Base-by-base conservation (phyloP, 1,284 basidiomycete genomes). In the Mycena citricolor region DNA sequence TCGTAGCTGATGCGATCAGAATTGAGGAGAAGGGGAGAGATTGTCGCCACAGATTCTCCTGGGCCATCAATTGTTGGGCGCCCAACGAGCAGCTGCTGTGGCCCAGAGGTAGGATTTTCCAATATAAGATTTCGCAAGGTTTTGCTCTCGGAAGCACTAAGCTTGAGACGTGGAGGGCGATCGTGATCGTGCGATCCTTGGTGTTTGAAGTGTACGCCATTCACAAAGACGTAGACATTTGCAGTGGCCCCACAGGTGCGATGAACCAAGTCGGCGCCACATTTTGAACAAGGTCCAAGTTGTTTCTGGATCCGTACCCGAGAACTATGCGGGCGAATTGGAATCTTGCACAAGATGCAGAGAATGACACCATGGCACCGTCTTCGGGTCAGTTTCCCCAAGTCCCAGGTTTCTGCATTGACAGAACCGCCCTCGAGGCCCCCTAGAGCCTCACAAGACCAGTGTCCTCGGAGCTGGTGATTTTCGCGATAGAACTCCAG, bases 11-110 rank as follows among this genome's bases (percentile, higher is more conserved):
- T 55, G 8, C 58, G 46, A 26, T 59, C 49, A 0, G 45, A 34
- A 42, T 65, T 63, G n/a, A 57, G 33, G 11, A 55, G 42, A 1
- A 58, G 42, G 17, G 53, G 25, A 4, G 57, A 57, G 11, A 64
- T 61, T 20, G 58, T 54, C 0, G 57, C 56, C 1, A 57, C 57
- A 1, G 60, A 62, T 34, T 58, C 16, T 2, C 55, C 57, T 7
- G 62, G 59, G 1, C 60, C 60, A 30, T 54, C 8, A 1, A 60
- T 21, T 4, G 51, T 53, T 10, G 57, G 57, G 11, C 52, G 50
- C 11, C 61, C 62, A 21, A 57, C 54, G 4, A 60, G 40, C 0
- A 64, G 44, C 4, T 37, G 26, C 5, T 60, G 44, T 2, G 60
- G 55, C 4, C 58, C 55, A 19, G 53, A 31, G 1, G 39, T 48